A percentile compares a stretch with the other conserved stretches of the same genome.
Conservation (phyloP, 108 stramenopile genomes). For the Skeletonema costatum region DNA sequence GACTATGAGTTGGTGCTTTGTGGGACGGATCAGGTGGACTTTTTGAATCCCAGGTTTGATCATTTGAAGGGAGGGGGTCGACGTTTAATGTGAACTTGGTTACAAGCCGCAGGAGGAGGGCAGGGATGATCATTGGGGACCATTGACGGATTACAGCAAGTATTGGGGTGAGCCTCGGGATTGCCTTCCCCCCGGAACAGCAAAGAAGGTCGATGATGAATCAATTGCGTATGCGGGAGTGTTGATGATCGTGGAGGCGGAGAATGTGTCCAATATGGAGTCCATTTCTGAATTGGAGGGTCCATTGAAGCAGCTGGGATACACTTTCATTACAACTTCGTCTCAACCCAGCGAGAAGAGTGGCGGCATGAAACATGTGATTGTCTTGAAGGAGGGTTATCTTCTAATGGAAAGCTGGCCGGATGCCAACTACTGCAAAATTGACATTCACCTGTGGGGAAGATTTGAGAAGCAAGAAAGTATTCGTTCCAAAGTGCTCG, state of each 20-base stretch:
- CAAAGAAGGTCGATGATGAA: conserved; percentile 23
- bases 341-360: conserved; percentile 15
- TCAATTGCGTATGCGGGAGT: conserved; percentile 43
- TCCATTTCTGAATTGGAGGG: conserved; percentile 17
- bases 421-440: conserved; percentile 11
- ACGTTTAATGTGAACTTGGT: conserved; percentile 13
- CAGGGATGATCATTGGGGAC: conserved; percentile 54
- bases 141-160: conserved; percentile 65
- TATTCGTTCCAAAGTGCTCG: background rate
- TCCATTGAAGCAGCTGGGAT: conserved; percentile 16
- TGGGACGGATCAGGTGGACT: conserved; percentile 74
- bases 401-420: conserved; percentile 56
- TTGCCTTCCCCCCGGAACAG: conserved; percentile 30
- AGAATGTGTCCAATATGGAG: conserved; percentile 34
- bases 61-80: conserved; percentile 23
- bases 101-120: conserved; percentile 54
- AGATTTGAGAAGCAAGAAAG: too few species aligned
- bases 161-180: conserved; percentile 47
- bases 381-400: conserved; percentile 50
- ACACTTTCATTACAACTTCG: conserved; percentile 35
- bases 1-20: conserved; percentile 70
- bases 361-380: conserved; percentile 29
- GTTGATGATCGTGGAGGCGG: conserved; percentile 71
- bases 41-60: conserved; percentile 52
- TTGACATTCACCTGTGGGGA: too few species aligned